Conservation (phyloP, 2,329 filamentous ascomycete genomes). For the Penicillium rolfsii region DNA sequence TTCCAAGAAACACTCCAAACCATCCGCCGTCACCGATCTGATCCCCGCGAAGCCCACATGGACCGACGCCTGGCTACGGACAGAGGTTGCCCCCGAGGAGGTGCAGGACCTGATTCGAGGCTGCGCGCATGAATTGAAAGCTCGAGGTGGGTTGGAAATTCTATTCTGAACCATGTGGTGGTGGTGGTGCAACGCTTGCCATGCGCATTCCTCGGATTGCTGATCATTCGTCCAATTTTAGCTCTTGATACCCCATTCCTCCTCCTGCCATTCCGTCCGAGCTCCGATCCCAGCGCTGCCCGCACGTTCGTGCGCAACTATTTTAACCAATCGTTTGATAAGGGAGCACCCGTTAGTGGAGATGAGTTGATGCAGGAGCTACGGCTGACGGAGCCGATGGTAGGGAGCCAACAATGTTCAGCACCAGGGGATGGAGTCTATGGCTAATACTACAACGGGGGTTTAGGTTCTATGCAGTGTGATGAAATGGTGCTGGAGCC, state of each 20-base stretch:
- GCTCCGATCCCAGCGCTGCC: conserved; percentile 87
- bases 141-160: conserved; percentile 70
- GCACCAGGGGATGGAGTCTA: neutral
- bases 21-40: conserved; percentile 55
- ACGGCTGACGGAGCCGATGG: conserved; percentile 90
- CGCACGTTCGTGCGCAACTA: conserved; percentile 92
- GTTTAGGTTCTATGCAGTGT: conserved; percentile 85
- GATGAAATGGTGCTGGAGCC: conserved; percentile 97
- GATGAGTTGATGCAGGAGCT: conserved; percentile 80
- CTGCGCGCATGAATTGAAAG: conserved; percentile 90
- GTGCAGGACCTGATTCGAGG: conserved; percentile 82
- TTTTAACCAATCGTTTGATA: conserved; percentile 71
- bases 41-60: conserved; percentile 73
- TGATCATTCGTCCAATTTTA: conserved; percentile 48
- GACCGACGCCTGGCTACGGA: conserved; percentile 86
- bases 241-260: conserved; percentile 90
- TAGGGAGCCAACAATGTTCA: conserved; percentile 50
- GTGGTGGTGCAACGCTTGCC: conserved; percentile 24
- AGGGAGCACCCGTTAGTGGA: conserved; percentile 62
- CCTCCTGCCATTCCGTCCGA: conserved; percentile 89
- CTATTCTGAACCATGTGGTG: conserved; percentile 27
- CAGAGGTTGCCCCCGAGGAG: conserved; percentile 82
- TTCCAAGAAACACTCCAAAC: conserved; percentile 63
- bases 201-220: conserved; percentile 35
- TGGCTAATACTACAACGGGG: neutral